Base-by-base conservation (phyloP, 352 stramenopile species). In the Phytophthora pluvialis region DNA sequence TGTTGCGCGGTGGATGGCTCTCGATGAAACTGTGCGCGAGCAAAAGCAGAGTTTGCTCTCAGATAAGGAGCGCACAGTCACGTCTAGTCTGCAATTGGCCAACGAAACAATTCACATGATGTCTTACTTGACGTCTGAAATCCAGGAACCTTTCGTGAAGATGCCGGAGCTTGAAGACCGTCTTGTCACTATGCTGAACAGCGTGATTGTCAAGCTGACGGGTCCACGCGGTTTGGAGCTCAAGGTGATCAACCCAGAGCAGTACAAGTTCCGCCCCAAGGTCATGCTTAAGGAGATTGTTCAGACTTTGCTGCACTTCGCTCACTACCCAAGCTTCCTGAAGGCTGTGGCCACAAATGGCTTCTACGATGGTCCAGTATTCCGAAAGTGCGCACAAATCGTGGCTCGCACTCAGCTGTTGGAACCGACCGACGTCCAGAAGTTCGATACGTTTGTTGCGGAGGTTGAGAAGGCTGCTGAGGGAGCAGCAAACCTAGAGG, bases 61-160 rank as follows among this genome's bases (percentile, higher is more conserved):
- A 5, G 91, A 97, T 51, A 97, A 97, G 48, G 91, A 98, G 65
- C 87, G 90, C 18, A 95, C 86, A 13, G 95, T 99, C 16, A 98
- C 94, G 32, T 94, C 89, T 43, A 96, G 92, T 49, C 77, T 99
- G 50, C 89, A 97, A 46, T 77, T 99, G 0, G 98, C 96, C 59
- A 99, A 99, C 72, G 98, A 99, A 57, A 99, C 97, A 6, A 93
- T 99, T 53, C 91, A 98, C 79, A 99, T 99, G 96, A 92, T 99
- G 82, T 96, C 93, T 26, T 99, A 98, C 53, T 70, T 99, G 55
- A 98, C 96, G 64, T 97, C 93, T 3, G 96, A 99, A 73, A 89
- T 95, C 36, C 93, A 97, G 58, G 80, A 86, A 31, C 91, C 98
- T 36, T 99, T 99, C 52, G 76, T 99, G 13, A 77, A 85, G 52